Evolutionary conservation across 768 basidiomycete species (phyloP).

Genomic region (Xerocomellus chrysenteron): DNA sequence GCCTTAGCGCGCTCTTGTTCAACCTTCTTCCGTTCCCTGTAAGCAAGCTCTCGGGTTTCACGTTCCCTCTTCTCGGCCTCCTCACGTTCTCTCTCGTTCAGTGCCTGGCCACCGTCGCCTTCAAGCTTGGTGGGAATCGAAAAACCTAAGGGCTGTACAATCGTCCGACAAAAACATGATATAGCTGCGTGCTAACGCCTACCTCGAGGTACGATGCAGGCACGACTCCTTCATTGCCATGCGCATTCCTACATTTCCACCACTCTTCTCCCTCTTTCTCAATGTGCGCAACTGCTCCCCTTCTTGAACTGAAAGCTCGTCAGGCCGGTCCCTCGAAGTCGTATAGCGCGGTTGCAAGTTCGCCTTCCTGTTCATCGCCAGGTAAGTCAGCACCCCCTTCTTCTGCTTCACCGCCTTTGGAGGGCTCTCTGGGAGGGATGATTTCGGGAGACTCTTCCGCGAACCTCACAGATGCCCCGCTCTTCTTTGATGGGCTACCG

Average conservation of each 20-base stretch:
- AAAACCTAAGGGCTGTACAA: slow-evolving; percentile 29
- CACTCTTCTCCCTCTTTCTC: slow-evolving; percentile 92
- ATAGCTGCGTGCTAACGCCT: slow-evolving; percentile 12
- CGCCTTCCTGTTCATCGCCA: slow-evolving; percentile 35
- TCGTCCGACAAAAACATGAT: background rate
- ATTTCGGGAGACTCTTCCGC: slow-evolving; percentile 68
- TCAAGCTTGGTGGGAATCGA: slow-evolving; percentile 13
- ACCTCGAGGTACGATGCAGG: slow-evolving; percentile 96
- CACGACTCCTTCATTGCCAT: slow-evolving; percentile 85
- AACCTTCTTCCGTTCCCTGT: slow-evolving; percentile 36
- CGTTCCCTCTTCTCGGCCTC: slow-evolving; percentile 40
- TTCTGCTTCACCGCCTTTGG: slow-evolving; percentile 36
- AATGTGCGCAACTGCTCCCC: slow-evolving; percentile 72
- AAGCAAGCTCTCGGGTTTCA: slow-evolving; percentile 37
- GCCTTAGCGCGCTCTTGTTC: slow-evolving; percentile 41
- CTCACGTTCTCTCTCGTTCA: slow-evolving; percentile 24
- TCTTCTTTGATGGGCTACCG: slow-evolving; percentile 37
- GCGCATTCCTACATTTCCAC: slow-evolving; percentile 87
- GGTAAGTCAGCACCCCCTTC: slow-evolving; percentile 25
- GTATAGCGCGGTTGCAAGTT: slow-evolving; percentile 67
- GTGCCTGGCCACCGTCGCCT: slow-evolving; percentile 18
- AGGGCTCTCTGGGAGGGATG: slow-evolving; percentile 55
- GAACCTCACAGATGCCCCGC: slow-evolving; percentile 65
- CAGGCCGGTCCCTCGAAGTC: slow-evolving; percentile 88
- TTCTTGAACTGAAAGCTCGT: slow-evolving; percentile 84